These are phyloP conservation scores for Arthrobotrys iridis DNA, from an alignment of 2,329 filamentous ascomycete species.

Conservation along the genomic window DNA sequence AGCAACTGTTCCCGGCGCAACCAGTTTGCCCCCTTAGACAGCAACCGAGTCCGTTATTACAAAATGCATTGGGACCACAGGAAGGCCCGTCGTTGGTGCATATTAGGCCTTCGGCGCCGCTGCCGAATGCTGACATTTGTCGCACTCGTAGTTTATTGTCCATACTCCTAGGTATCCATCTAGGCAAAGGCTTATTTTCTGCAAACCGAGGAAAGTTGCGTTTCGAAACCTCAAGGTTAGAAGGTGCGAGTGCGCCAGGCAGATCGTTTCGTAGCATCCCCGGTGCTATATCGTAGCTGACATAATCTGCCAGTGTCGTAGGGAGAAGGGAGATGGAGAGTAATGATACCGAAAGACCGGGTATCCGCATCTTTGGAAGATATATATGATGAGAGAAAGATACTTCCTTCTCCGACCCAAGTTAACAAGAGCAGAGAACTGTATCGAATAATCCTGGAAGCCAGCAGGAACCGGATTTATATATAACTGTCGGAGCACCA, in stretches of 20 bases:
- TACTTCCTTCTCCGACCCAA: not conserved
- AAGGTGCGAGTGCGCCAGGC: conserved; percentile 1
- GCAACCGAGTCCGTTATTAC: conserved; percentile 41
- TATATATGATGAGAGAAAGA: not conserved
- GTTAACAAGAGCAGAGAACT: not conserved
- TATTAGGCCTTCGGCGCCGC: conserved; percentile 23
- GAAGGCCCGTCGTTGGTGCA: conserved; percentile 32
- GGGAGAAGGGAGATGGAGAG: conserved; percentile 41
- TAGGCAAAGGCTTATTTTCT: conserved; percentile 37
- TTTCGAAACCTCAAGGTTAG: conserved; percentile 11
- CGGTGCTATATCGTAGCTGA: conserved; percentile 36
- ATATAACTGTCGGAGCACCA: conserved; percentile 23
- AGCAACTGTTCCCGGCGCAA: conserved; percentile 46
- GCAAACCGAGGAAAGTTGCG: conserved; percentile 10
- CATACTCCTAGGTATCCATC: conserved; percentile 43
- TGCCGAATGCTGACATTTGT: conserved; percentile 17
- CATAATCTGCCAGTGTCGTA: conserved; percentile 17
- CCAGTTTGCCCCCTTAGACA: conserved; percentile 34
- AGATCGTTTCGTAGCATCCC: conserved; percentile 8
- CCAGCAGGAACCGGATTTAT: conserved; percentile 17
- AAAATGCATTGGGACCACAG: conserved; percentile 42
- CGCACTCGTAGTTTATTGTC: conserved; percentile 27
- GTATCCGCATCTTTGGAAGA: conserved; percentile 37
- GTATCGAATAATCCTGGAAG: conserved; percentile 10
- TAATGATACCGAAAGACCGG: conserved; percentile 19